Conservation (phyloP, 106 monocot species). For the Dioscorea zingiberensis region DNA sequence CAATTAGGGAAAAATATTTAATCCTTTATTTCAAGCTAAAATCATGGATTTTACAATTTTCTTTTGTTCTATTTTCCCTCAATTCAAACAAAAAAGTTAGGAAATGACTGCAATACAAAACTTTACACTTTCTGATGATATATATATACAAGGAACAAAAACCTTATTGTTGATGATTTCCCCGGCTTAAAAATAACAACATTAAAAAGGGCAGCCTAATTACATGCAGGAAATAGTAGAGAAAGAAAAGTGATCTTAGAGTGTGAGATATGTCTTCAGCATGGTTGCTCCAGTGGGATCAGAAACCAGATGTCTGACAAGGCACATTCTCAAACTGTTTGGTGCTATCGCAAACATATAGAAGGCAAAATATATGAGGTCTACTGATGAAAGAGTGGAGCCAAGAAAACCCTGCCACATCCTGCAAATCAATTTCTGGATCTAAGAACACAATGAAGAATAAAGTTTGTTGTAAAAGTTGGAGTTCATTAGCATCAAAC, state of each 20-base stretch:
- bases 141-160: too few species aligned
- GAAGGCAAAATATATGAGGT: slow-evolving; percentile 86
- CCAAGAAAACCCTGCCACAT: slow-evolving; percentile 99
- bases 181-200: too few species aligned
- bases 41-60: too few species aligned
- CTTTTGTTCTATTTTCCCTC: too few species aligned
- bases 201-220: too few species aligned
- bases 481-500: not conserved
- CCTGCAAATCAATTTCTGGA: slow-evolving; percentile 35
- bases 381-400: slow-evolving; percentile 78
- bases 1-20: too few species aligned
- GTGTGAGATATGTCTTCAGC: slow-evolving; percentile 73
- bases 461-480: not conserved
- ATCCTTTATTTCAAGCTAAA: too few species aligned
- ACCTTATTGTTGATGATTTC: too few species aligned
- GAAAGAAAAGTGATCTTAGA: slow-evolving; percentile 22
- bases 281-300: slow-evolving; percentile 80
- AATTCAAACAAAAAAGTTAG: too few species aligned
- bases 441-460: not conserved
- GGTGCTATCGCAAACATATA: slow-evolving; percentile 94
- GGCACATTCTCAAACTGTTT: slow-evolving; percentile 71
- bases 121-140: too few species aligned
- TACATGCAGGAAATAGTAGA: too few species aligned
- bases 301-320: slow-evolving; percentile 80
- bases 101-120: too few species aligned